Base-by-base conservation (phyloP, 2,329 filamentous ascomycete species). In the Fusarium sp. region DNA sequence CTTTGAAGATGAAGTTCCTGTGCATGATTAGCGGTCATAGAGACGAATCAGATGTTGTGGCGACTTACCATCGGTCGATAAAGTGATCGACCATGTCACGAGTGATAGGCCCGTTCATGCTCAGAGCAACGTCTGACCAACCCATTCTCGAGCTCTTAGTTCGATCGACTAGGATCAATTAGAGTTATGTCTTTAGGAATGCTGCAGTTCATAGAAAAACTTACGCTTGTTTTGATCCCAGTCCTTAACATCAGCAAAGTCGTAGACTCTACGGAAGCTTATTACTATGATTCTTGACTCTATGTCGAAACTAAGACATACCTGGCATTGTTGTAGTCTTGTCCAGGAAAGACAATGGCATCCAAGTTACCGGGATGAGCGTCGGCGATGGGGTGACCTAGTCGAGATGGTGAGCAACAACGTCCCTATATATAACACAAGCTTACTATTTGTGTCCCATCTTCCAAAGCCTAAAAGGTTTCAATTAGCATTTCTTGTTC, bases 291-390 rank as follows among this genome's bases (percentile, higher is more conserved):
- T 7, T n/a, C 7, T 10, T 9, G 4, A 7, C 3, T 12, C 22
- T 9, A 2, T 33, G 10, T 20, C 3, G 1, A 4, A 0, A 20
- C n/a, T 0, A 28, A 9, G 4, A 13, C 14, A 6, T 47, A 54
- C 65, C 65, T 88, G 31, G 94, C 94, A 76, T 98, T 97, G 84
- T 98, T 98, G 85, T 94, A 98, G 78, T 98, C 95, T 80, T 98
- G 95, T 2, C 95, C 95, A 0, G 94, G 94, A 81, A 96, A 98
- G 17, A 98, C 82, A 48, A 94, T 94, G 33, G 89, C 85, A 66
- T 94, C 90, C 31, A 97, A 80, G 80, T 97, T 89, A 7, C 90
- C 90, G 1, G 94, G 94, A 79, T 98, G 95, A 20, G 91, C 91
- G 82, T 97, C 94, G 8, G 94, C 90, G 72, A 98, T 94, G 3